These are phyloP conservation scores for Geosmithia morbida DNA, from an alignment of 2,329 filamentous ascomycete genomes.

Conservation along the genomic window DNA sequence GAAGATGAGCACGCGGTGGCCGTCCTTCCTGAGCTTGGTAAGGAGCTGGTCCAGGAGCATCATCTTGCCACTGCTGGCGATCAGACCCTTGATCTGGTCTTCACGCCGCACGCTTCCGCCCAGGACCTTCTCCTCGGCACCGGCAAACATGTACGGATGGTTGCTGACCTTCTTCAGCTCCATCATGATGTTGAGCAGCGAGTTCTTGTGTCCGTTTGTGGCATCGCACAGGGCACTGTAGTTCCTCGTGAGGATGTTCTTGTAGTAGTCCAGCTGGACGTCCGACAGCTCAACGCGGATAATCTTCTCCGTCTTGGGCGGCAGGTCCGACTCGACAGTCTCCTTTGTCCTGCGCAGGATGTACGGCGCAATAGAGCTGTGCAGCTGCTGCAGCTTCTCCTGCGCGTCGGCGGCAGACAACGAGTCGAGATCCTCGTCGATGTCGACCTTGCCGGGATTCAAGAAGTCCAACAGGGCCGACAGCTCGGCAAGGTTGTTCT, in stretches of 20 bases:
- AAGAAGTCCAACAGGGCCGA: constrained; percentile 90
- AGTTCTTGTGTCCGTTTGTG: constrained; percentile 82
- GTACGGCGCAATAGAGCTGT: constrained; percentile 77
- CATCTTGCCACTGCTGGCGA: constrained; percentile 98
- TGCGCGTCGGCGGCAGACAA: constrained; percentile 69
- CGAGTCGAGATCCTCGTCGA: constrained; percentile 80
- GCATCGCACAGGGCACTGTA: constrained; percentile 90
- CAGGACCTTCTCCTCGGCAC: constrained; percentile 80
- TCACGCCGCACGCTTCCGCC: constrained; percentile 70
- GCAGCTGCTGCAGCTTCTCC: constrained; percentile 74
- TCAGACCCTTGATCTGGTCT: constrained; percentile 81
- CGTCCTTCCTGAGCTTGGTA: constrained; percentile 82
- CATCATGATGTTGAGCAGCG: constrained; percentile 97
- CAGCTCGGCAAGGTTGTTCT: constrained; percentile 89
- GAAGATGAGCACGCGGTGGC: constrained; percentile 93
- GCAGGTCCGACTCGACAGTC: constrained; percentile 91
- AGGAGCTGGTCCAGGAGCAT: constrained; percentile 96
- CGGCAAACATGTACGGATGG: constrained; percentile 94
- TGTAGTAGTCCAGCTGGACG: constrained; percentile 95
- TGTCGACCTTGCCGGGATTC: constrained; percentile 83
- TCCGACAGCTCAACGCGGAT: constrained; percentile 95
- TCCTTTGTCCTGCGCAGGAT: constrained; percentile 95
- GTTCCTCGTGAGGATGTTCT: constrained; percentile 94
- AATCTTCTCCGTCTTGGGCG: constrained; percentile 96
- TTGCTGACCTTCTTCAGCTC: constrained; percentile 98